Evolutionary conservation across 2,329 filamentous ascomycete genomes (phyloP), one percentile per base, ranked within the genome.

Genomic region (Claviceps paspali): DNA sequence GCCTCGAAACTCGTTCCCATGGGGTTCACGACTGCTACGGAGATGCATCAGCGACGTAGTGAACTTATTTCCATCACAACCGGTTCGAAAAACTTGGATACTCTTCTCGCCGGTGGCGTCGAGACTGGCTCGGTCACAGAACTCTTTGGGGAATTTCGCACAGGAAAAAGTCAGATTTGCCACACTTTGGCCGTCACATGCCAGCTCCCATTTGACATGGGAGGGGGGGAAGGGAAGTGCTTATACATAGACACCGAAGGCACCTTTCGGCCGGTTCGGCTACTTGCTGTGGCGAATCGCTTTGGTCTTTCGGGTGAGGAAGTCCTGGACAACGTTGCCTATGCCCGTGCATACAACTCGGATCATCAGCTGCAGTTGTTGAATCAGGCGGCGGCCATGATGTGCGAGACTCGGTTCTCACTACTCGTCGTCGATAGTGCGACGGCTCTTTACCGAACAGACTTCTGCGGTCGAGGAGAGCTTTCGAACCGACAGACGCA

Each of bases 141-240:
- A 60, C 79, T 98, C 3, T 98, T 98, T 54, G 91, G 91, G 54
- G 91, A 98, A 59, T 98, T 98, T 54, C 74, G 91, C 50, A 98
- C 91, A 0, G 92, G 91, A 58, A 98, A 98, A 64, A 94, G 86
- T 65, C 91, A 98, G 60, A 88, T 98, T 40, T 98, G 91, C 51
- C 92, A 98, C 57, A 98, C 91, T 0, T 69, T 98, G n/a, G 91
- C 92, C 1, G 91, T 98, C 22, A 98, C 91, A 33, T 98, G 92
- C 55, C 91, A 98, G 59, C 60, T 98, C 30, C 91, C 91, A 1
- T 96, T 98, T 55, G 91, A 98, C 54, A 96, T 96, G 88, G 92
- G 91, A 37, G 91, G 91, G 39, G 91, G 92, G 22, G 91, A 98
- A 61, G 91, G 91, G 33, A 98, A 98, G 56, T 98, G 92, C 52